These are phyloP conservation scores for Eimeria falciformis DNA, from an alignment of 169 alveolate genomes.

Conservation along the genomic window DNA sequence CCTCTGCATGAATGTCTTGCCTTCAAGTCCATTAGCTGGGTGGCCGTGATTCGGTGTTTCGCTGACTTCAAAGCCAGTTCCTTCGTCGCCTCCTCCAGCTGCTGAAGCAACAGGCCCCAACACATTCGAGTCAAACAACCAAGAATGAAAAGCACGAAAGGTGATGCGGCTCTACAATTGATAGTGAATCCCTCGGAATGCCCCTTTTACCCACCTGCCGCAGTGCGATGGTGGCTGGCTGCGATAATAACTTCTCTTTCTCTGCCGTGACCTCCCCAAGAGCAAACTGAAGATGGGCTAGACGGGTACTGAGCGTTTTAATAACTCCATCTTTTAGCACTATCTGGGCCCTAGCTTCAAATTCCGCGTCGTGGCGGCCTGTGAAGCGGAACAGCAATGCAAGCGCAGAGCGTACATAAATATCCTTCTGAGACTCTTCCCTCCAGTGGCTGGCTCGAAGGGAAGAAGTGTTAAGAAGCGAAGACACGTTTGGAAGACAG, in stretches of 20 bases:
- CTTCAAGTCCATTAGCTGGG: slow-evolving; percentile 47
- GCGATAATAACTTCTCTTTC: slow-evolving; percentile 26
- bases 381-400: not conserved
- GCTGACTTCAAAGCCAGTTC: slow-evolving; percentile 6
- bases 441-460: no score
- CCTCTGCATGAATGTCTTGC: not conserved
- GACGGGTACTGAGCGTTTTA: slow-evolving; percentile 39
- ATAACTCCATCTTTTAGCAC: slow-evolving; percentile 57
- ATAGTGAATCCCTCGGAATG: no score
- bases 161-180: no score
- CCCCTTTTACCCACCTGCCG: not conserved
- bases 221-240: slow-evolving; percentile 62
- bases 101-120: slow-evolving; percentile 11
- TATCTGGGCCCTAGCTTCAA: slow-evolving; percentile 38
- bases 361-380: slow-evolving; percentile 57
- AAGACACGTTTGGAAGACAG: not conserved
- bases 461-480: no score
- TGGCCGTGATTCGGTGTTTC: not conserved
- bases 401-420: no score
- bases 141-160: not conserved
- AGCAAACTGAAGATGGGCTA: slow-evolving; percentile 38
- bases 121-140: not conserved
- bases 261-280: slow-evolving; percentile 52
- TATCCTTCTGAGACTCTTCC: no score
- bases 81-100: slow-evolving; percentile 41